Percentiles rank a stretch among this genome's conserved stretches.
Evolutionary conservation across 192 early-diverging fungal species (phyloP).

Genomic region (Gonapodya sp.): DNA sequence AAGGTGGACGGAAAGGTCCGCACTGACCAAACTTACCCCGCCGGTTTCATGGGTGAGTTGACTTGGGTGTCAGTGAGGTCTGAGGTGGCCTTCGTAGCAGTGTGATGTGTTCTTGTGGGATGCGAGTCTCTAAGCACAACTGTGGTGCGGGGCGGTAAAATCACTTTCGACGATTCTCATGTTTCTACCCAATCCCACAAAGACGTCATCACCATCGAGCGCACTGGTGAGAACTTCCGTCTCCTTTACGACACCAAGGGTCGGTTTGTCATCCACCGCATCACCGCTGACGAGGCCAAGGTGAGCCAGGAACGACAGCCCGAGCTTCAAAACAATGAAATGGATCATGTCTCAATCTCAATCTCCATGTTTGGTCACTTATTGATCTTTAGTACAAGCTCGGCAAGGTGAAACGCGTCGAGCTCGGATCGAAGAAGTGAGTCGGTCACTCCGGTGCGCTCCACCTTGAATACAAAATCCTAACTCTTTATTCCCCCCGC

Average conservation of each 20-base stretch:
- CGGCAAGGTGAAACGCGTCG: constrained; percentile 92
- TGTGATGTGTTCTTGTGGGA: too few species aligned
- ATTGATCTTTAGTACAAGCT: constrained; percentile 83
- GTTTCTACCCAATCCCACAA: neutral
- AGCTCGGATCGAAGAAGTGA: constrained; percentile 74
- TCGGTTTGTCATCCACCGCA: constrained; percentile 98
- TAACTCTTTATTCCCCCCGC: too few species aligned
- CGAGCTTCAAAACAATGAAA: too few species aligned
- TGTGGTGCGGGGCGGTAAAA: too few species aligned
- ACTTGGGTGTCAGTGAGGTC: too few species aligned
- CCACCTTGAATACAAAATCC: too few species aligned
- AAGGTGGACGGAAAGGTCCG: constrained; percentile 99
- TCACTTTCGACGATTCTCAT: neutral
- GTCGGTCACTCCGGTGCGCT: too few species aligned
- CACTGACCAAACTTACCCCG: constrained; percentile 91
- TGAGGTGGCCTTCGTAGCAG: too few species aligned
- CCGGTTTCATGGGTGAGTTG: constrained; percentile 90
- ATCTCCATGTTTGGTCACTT: too few species aligned
- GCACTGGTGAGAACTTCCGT: constrained; percentile 99
- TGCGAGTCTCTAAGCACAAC: too few species aligned
- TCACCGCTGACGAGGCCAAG: constrained; percentile 94
- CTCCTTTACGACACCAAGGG: constrained; percentile 99
- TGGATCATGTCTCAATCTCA: neutral
- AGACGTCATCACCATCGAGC: constrained; percentile 87
- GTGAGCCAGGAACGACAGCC: too few species aligned